Evolutionary conservation across 805 yeast species (phyloP).

Genomic region (Brettanomyces nanus): DNA sequence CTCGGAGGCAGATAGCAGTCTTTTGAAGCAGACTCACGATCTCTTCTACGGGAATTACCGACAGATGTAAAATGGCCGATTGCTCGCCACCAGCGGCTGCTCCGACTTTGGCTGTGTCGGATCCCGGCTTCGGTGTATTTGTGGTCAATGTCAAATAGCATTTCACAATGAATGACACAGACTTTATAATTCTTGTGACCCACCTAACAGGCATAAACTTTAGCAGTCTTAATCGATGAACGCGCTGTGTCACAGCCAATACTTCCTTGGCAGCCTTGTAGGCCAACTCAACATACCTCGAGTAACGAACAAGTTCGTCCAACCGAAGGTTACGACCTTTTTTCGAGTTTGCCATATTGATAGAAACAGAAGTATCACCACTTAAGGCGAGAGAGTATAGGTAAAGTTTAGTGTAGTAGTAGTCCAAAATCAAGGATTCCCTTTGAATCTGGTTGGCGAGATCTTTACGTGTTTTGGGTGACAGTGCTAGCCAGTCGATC

Average conservation of each 20-base stretch:
- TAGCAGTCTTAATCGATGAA: conserved; percentile 55
- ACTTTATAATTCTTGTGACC: conserved; percentile 78
- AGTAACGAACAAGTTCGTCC: conserved; percentile 64
- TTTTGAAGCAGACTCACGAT: conserved; percentile 57
- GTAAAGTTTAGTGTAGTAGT: conserved; percentile 75
- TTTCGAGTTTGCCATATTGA: conserved; percentile 20
- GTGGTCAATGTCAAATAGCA: conserved; percentile 60
- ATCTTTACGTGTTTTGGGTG: conserved; percentile 31
- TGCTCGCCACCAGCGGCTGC: conserved; percentile 4
- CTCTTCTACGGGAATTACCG: conserved; percentile 64
- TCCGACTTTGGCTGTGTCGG: not conserved
- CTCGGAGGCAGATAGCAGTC: conserved; percentile 67
- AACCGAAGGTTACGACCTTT: conserved; percentile 36
- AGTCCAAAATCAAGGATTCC: conserved; percentile 74
- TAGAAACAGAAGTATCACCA: conserved; percentile 31
- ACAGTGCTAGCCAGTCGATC: conserved; percentile 18
- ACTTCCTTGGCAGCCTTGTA: conserved; percentile 79
- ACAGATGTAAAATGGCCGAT: conserved; percentile 33
- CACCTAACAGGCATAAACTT: conserved; percentile 87
- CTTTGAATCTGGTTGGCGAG: conserved; percentile 41
- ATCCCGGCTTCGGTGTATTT: conserved; percentile 6
- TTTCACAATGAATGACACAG: conserved; percentile 85
- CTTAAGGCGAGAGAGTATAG: conserved; percentile 76
- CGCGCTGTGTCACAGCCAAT: conserved; percentile 59
- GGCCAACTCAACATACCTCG: conserved; percentile 74